phyloP scores from a whole-genome alignment of 371 early-diverging fungal species.

The Dichotomocladium elegans region DNA sequence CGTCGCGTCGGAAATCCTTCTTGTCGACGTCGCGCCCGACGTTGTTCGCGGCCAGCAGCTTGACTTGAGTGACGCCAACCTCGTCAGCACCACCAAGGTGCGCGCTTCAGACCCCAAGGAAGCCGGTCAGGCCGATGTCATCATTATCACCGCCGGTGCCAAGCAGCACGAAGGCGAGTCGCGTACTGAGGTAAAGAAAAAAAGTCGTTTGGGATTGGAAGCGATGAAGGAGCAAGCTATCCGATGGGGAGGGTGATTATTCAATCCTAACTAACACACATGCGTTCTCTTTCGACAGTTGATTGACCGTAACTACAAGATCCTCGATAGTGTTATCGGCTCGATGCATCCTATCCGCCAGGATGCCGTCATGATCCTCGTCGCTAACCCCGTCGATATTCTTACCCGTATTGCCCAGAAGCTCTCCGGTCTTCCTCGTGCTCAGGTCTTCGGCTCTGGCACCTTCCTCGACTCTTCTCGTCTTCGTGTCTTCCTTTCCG shows the following conservation, averaged over 20 bases:
- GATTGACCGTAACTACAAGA: conserved; percentile 77
- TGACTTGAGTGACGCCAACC: conserved; percentile 76
- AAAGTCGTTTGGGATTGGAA: neutral
- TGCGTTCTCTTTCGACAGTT: conserved; percentile 42
- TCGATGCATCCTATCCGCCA: conserved; percentile 72
- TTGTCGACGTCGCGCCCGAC: conserved; percentile 66
- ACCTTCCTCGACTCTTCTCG: conserved; percentile 82
- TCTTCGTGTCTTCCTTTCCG: conserved; percentile 62
- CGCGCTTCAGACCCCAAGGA: conserved; percentile 59
- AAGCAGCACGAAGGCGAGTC: conserved; percentile 79
- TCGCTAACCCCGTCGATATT: conserved; percentile 83
- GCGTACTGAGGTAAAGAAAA: conserved; percentile 46
- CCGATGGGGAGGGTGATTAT: neutral
- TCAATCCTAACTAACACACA: neutral
- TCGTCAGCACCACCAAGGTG: conserved; percentile 62
- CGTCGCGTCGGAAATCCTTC: conserved; percentile 65
- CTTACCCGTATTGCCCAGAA: conserved; percentile 82
- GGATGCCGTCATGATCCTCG: conserved; percentile 69
- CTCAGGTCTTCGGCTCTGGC: conserved; percentile 85
- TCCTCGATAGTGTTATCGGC: conserved; percentile 66
- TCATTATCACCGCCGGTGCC: conserved; percentile 87
- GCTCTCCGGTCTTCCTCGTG: conserved; percentile 68
- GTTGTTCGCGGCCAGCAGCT: conserved; percentile 71
- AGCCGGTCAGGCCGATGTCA: conserved; percentile 81
- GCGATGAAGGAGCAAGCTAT: too few relatives aligned